A percentile compares a stretch with the other conserved stretches of the same genome.
Evolutionary conservation across 176 grass and related monocot genomes (phyloP).

Genomic region (Zoysia japonica): DNA sequence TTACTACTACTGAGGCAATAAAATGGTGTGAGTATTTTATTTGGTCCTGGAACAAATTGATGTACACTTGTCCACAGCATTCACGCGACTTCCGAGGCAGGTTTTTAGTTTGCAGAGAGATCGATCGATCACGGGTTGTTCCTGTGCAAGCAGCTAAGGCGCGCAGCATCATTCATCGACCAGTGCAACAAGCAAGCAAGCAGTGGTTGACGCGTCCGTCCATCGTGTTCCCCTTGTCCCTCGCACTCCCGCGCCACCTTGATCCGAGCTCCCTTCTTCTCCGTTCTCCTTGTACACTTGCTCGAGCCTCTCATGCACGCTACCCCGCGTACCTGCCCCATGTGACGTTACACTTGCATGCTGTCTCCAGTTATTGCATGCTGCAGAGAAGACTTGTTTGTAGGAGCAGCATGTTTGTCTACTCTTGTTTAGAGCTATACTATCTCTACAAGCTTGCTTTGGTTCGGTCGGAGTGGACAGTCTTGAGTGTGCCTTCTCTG

Average conservation of each 20-base stretch:
- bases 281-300: conserved; percentile 43
- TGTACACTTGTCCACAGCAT: not conserved
- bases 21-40: not conserved
- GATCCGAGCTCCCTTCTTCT: conserved; percentile 8
- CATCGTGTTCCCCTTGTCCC: conserved; percentile 36
- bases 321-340: conserved; percentile 26
- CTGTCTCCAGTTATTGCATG: not conserved
- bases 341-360: conserved; percentile 19
- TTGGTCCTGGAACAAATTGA: not conserved
- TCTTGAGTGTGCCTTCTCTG: not conserved
- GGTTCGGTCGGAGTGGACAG: not conserved
- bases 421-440: conserved; percentile 12
- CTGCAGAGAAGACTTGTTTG: not conserved
- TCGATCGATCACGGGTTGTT: not conserved
- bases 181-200: not conserved
- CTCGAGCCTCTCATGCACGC: not conserved
- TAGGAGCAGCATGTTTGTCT: not conserved
- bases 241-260: conserved; percentile 1
- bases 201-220: not conserved
- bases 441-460: not conserved
- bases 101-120: not conserved
- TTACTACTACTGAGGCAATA: not conserved
- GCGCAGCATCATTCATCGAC: not conserved
- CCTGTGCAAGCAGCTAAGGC: not conserved
- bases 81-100: not conserved